These are phyloP conservation scores for Arabidopsis arenosa DNA, from an alignment of 345 rosid genomes.

Conservation along the genomic window DNA sequence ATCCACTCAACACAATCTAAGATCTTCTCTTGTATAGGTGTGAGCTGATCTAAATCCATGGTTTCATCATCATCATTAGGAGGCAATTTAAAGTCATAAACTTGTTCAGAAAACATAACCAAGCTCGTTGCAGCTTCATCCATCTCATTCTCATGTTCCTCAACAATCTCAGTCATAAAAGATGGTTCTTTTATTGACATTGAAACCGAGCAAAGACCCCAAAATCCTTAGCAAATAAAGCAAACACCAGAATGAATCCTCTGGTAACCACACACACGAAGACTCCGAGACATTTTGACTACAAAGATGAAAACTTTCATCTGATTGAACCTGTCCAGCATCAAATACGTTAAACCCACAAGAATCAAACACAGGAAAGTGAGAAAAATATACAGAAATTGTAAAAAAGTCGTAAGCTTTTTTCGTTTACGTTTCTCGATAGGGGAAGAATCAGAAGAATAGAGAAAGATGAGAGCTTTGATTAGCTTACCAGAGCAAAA, in stretches of 20 bases:
- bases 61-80: neutral
- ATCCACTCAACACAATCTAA: slow-evolving; percentile 8
- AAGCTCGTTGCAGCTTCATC: slow-evolving; percentile 36
- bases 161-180: slow-evolving; percentile 23
- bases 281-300: too few species aligned
- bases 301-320: too few species aligned
- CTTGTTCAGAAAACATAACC: slow-evolving; percentile 33
- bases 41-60: slow-evolving; percentile 11
- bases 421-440: too few species aligned
- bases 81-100: slow-evolving; percentile 7
- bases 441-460: neutral
- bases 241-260: too few species aligned
- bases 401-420: neutral
- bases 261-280: too few species aligned
- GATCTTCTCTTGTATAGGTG: slow-evolving; percentile 5
- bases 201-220: neutral
- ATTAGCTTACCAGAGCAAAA: slow-evolving; percentile 31
- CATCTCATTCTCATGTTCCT: slow-evolving; percentile 32
- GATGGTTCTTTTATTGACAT: neutral
- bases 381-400: neutral
- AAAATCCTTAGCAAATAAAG: neutral
- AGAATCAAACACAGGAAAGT: neutral
- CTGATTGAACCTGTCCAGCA: neutral
- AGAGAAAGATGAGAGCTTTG: neutral
- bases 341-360: neutral